Evolutionary conservation across 306 rosid genomes (phyloP).

Genomic region (Fagus crenata): DNA sequence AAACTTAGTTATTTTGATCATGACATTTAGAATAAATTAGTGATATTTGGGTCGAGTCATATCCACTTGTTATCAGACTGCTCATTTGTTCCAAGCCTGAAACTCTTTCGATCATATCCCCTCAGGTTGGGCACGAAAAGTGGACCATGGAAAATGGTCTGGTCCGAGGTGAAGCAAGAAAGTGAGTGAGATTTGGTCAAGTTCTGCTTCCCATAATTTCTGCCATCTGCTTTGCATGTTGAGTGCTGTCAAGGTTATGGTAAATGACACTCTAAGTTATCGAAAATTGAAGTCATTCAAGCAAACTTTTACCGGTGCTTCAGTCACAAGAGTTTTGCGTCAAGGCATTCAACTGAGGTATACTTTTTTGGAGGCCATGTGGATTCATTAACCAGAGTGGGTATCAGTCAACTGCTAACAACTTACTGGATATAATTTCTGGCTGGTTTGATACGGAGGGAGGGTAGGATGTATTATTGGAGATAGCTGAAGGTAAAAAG

Average conservation of each 20-base stretch:
- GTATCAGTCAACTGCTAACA: background rate
- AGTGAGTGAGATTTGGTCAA: slow-evolving; percentile 33
- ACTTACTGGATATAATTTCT: background rate
- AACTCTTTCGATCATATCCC: background rate
- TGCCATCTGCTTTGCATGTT: slow-evolving; percentile 8
- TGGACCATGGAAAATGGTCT: slow-evolving; percentile 79
- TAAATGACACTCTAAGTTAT: slow-evolving; percentile 24
- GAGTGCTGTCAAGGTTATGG: slow-evolving; percentile 11
- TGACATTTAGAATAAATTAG: background rate
- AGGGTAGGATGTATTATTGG: background rate
- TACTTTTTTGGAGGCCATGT: background rate
- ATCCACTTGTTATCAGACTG: slow-evolving; percentile 2
- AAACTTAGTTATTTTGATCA: background rate
- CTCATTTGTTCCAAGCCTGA: background rate
- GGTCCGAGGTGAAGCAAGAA: slow-evolving; percentile 50
- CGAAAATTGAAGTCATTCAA: background rate
- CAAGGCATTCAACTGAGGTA: background rate
- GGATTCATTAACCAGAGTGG: slow-evolving; percentile 13
- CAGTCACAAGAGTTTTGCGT: slow-evolving; percentile 2
- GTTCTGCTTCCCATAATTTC: slow-evolving; percentile 16
- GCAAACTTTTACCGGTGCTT: slow-evolving; percentile 14
- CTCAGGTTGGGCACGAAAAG: slow-evolving; percentile 71
- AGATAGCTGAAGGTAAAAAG: slow-evolving; percentile 10
- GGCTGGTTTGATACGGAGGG: background rate
- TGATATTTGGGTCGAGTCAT: background rate